Conservation (phyloP, 1,284 basidiomycete species). For the Malassezia psittaci region DNA sequence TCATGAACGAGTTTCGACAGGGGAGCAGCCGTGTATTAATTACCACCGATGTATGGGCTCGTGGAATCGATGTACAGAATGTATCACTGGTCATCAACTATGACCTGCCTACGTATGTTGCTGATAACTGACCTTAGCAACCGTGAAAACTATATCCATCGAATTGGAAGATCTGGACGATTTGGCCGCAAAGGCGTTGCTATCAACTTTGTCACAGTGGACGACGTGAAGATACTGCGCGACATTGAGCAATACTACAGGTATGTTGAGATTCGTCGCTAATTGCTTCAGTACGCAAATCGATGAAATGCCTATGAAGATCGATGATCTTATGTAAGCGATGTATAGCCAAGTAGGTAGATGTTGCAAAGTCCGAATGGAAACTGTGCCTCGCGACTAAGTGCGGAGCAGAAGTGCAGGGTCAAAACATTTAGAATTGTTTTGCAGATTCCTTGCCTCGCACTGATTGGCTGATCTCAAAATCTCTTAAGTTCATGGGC, state of each 20-base stretch:
- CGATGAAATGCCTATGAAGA: conserved; percentile 47
- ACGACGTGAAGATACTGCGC: conserved; percentile 51
- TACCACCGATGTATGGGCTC: conserved; percentile 78
- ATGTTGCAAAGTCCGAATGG: no score
- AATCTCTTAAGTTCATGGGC: no score
- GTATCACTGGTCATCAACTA: conserved; percentile 98
- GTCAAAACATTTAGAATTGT: no score
- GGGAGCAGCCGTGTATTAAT: conserved; percentile 55
- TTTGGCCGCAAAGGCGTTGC: conserved; percentile 80
- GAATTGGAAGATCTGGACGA: conserved; percentile 87
- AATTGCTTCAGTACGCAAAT: conserved; percentile 27
- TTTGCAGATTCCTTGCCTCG: no score
- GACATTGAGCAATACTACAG: conserved; percentile 45
- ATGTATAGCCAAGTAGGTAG: no score
- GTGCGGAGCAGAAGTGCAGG: no score
- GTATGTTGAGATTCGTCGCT: not conserved
- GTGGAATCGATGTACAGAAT: conserved; percentile 97
- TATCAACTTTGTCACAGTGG: conserved; percentile 57
- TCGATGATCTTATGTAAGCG: conserved; percentile 43
- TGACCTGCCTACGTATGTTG: conserved; percentile 60
- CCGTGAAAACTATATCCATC: conserved; percentile 97
- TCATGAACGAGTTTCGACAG: conserved; percentile 95
- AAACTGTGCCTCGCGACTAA: no score
- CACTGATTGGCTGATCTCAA: no score
- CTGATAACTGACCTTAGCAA: conserved; percentile 63